A percentile compares a stretch with the other conserved stretches of the same genome.
These are phyloP conservation scores for Ziziphus jujuba DNA, from an alignment of 306 rosid genomes.

Conservation along the genomic window DNA sequence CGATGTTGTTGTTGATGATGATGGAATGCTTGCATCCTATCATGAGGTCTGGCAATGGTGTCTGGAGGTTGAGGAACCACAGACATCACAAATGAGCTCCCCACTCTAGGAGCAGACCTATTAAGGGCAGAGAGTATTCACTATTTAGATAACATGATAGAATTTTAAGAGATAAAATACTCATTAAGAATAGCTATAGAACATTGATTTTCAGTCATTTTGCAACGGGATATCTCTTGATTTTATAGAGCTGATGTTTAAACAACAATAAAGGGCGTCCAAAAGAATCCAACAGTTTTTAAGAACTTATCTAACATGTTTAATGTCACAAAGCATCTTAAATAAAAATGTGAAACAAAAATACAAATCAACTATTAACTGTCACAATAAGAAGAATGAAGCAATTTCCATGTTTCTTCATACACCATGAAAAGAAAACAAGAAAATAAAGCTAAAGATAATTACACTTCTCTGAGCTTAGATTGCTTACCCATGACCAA, in stretches of 20 bases:
- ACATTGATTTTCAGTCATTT: neutral
- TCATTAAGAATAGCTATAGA: neutral
- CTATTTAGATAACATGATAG: too few species aligned
- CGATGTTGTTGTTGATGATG: conserved; percentile 17
- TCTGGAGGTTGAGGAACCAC: conserved; percentile 13
- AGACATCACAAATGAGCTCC: conserved; percentile 17
- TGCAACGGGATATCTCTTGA: too few species aligned
- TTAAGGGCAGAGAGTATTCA: neutral
- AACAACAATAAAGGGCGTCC: neutral
- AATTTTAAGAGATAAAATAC: too few species aligned
- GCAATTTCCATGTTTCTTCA: neutral
- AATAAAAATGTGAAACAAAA: neutral
- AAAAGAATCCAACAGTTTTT: neutral
- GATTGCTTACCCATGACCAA: conserved; percentile 20
- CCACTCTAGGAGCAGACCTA: conserved; percentile 24
- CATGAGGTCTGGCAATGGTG: conserved; percentile 6
- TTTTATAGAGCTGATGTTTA: neutral
- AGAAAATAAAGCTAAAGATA: neutral
- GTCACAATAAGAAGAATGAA: neutral
- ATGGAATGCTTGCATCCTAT: conserved; percentile 13
- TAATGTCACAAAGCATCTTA: neutral
- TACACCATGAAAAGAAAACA: neutral
- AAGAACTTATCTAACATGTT: neutral
- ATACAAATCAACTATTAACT: neutral
- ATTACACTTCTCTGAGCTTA: neutral